Base-by-base conservation (phyloP, 2,329 filamentous ascomycete genomes). In the Diaporthe sp. region DNA sequence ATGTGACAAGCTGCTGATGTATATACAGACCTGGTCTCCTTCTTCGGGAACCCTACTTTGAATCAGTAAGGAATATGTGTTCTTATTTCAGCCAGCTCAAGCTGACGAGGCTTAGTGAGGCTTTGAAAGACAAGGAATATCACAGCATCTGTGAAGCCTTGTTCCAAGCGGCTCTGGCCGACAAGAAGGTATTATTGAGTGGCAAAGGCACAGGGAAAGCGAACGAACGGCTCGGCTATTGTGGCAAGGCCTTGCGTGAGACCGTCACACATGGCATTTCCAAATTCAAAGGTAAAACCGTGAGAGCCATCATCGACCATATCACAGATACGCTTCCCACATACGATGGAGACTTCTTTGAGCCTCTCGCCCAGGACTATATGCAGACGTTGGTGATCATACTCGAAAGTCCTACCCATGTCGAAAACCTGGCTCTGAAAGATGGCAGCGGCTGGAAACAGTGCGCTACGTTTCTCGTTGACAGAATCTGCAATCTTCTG, bases 71-170 rank as follows among this genome's bases (percentile, higher is more conserved):
- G 22, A 6, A 7, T 4, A 17, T 37, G 28, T n/a, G 25, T 10
- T 25, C 13, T 34, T 44, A 6, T 9, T 15, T 42, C 12, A 8
- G 9, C 53, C 15, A 6, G 8, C n/a, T 51, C 39, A n/a, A 37
- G 39, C 68, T 73, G 39, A 75, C n/a, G 6, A 37, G 6, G 25
- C 5, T n/a, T 25, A 77, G 74, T n/a, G 71, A 68, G 31, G 80
- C 84, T 17, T 86, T 98, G 47, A 90, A 89, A 61, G 95, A 98
- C 81, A 94, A 94, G 81, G 90, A 90, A n/a, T 98, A 94, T 79
- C 93, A 97, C 81, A 90, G 90, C 76, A 92, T 98, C 58, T 94
- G 95, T 79, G 95, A 98, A 80, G 90, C 91, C 1, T 86, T 98
- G 3, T 98, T 98, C 81, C 89, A 90, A 72, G 93, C 89, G 81